Evolutionary conservation across 2,329 filamentous ascomycete species (phyloP).

Genomic region (Sclerotinia sclerotiorum): DNA sequence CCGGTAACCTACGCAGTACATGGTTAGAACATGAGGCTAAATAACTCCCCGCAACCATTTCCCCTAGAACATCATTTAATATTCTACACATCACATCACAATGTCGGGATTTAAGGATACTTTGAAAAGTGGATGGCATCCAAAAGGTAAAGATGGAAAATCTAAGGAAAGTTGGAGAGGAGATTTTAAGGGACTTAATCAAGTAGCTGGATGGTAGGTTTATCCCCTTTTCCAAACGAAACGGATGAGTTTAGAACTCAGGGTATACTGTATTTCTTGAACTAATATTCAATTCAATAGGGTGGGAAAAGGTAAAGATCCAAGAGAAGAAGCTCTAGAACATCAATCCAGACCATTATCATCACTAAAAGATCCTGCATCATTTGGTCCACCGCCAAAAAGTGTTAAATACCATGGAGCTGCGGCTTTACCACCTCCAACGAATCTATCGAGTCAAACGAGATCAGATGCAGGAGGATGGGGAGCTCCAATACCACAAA

Average conservation of each 20-base stretch:
- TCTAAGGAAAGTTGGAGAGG: constrained; percentile 53
- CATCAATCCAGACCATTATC: constrained; percentile 51
- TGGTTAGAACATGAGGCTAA: not conserved
- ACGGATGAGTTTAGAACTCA: not conserved
- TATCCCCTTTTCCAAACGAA: not conserved
- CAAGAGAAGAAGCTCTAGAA: constrained; percentile 30
- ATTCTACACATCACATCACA: constrained; percentile 7
- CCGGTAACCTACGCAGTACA: too few relatives aligned
- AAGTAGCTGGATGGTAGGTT: constrained; percentile 39
- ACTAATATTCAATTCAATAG: not conserved
- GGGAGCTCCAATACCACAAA: constrained; percentile 46
- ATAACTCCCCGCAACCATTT: constrained; percentile 15
- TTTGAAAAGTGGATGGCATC: constrained; percentile 55
- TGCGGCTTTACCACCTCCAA: constrained; percentile 31
- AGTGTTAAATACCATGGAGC: constrained; percentile 42
- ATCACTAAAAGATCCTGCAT: constrained; percentile 60
- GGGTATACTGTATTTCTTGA: not conserved
- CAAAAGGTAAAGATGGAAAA: constrained; percentile 52
- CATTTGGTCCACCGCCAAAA: constrained; percentile 68
- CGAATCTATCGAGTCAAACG: constrained; percentile 29
- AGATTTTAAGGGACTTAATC: constrained; percentile 42
- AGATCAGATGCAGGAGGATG: constrained; percentile 43
- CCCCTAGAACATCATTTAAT: constrained; percentile 1
- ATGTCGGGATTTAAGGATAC: constrained; percentile 45
- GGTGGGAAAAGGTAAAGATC: constrained; percentile 41